Evolutionary conservation across 768 basidiomycete genomes (phyloP).

Genomic region (Boletus coccyginus): DNA sequence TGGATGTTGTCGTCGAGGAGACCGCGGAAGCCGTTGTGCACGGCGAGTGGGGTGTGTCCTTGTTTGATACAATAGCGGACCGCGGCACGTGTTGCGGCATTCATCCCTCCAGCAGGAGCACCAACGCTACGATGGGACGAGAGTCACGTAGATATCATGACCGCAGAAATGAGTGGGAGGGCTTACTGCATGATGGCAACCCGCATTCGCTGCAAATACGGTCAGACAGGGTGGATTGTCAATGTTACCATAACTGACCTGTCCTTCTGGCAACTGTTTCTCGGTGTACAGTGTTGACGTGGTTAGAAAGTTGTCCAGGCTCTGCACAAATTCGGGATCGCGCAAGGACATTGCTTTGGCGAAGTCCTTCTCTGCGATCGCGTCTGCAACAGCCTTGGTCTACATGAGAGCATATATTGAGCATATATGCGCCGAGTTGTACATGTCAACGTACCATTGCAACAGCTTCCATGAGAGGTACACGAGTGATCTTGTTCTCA

Average conservation of each 20-base stretch:
- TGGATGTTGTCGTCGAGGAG: constrained; percentile 85
- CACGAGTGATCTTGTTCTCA: constrained; percentile 93
- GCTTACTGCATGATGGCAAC: constrained; percentile 83
- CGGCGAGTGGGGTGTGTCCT: constrained; percentile 88
- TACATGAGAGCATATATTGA: constrained; percentile 29
- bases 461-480: constrained; percentile 92
- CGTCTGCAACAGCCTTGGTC: constrained; percentile 84
- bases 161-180: background rate
- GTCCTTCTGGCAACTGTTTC: constrained; percentile 47
- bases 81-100: constrained; percentile 93
- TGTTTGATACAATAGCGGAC: constrained; percentile 90
- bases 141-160: background rate
- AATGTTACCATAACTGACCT: constrained; percentile 33
- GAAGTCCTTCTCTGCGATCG: constrained; percentile 83
- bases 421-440: background rate
- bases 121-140: constrained; percentile 60
- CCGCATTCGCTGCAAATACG: constrained; percentile 57
- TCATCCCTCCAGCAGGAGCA: constrained; percentile 98
- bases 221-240: constrained; percentile 6
- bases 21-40: constrained; percentile 96
- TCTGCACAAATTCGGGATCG: constrained; percentile 89
- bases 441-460: constrained; percentile 53
- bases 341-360: constrained; percentile 82
- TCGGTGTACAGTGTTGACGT: constrained; percentile 62
- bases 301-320: constrained; percentile 78